phyloP scores from a whole-genome alignment of 164 flowering plant species.

The Kalanchoe fedtschenkoi region DNA sequence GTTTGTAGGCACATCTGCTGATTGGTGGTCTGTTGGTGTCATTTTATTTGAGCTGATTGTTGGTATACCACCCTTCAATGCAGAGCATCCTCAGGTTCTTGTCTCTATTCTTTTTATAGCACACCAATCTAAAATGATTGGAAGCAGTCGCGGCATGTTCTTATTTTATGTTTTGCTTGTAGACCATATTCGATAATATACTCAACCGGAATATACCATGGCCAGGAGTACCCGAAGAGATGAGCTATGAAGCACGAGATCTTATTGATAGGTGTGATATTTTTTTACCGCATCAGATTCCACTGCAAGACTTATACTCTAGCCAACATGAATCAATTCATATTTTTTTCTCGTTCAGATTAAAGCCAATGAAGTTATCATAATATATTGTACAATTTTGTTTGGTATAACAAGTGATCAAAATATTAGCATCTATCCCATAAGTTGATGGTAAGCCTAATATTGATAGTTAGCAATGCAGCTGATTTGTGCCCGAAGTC shows the following conservation, averaged over 20 bases:
- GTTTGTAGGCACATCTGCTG: constrained; percentile 78
- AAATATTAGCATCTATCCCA: neutral
- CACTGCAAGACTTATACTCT: too few relatives aligned
- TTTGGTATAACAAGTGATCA: neutral
- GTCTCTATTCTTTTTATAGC: neutral
- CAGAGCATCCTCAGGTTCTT: constrained; percentile 95
- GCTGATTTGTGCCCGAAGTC: neutral
- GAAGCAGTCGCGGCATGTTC: neutral
- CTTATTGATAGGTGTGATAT: constrained; percentile 70
- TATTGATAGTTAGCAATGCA: neutral
- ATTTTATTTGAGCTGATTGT: constrained; percentile 90
- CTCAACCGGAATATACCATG: constrained; percentile 96
- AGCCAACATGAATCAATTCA: too few relatives aligned
- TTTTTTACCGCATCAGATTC: neutral
- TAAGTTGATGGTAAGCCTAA: neutral
- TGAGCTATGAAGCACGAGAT: constrained; percentile 84
- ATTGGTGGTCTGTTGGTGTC: constrained; percentile 99
- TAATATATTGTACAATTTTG: neutral
- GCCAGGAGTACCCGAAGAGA: constrained; percentile 88
- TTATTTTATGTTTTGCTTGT: constrained; percentile 12
- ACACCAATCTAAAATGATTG: neutral
- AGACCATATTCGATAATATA: constrained; percentile 94
- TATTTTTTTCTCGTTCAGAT: neutral
- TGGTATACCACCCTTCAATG: constrained; percentile 98
- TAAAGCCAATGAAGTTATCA: neutral